Evolutionary conservation across 257 asterid genomes (phyloP), one percentile per base, ranked within the genome.

Genomic region (Linaria vulgaris): DNA sequence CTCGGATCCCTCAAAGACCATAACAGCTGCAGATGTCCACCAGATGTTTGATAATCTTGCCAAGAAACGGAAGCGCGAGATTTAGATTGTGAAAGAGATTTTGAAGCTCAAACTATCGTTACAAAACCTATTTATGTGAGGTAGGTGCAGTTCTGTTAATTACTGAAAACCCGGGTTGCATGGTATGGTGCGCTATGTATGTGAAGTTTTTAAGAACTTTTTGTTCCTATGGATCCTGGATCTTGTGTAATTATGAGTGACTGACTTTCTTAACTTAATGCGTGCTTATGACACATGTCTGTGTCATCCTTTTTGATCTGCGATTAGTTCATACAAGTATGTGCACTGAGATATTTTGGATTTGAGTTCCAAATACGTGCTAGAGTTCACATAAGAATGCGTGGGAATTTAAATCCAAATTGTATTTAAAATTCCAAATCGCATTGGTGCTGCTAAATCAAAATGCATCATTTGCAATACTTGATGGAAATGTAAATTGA

Each of bases 1-100:
- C 20, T 73, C 86, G 3, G 91, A 81, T 52, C 72, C 80, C 60
- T 79, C 94, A 2, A 88, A 83, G 78, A 46, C 94, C 15, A 63
- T 88, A 56, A 88, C 96, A 39, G 56, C 91, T 31, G 91, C 76
- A 38, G 94, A 88, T 73, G 64, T 88, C 59, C 91, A 81, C 60
- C 88, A 83, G 82, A 74, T 88, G 17, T 88, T 85, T 7, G 94
- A 81, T 64, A 88, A 88, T 73, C 91, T 88, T 66, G 84, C 88
- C 46, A 80, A 81, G 81, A 85, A 85, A 74, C 77, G 96, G 34
- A 81, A 74, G 76, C 87, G 92, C 3, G 50, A 61, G 58, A 63
- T 66, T 4, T 87, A 61, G 73, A 79, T 69, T 45, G 17, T 61
- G 25, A 25, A 25, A 17, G n/a, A 3, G 43, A n/a, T 7, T 51